Evolutionary conservation across 192 early-diverging fungal genomes (phyloP), one percentile per base, ranked within the genome.

Genomic region (Coemansia sp.): DNA sequence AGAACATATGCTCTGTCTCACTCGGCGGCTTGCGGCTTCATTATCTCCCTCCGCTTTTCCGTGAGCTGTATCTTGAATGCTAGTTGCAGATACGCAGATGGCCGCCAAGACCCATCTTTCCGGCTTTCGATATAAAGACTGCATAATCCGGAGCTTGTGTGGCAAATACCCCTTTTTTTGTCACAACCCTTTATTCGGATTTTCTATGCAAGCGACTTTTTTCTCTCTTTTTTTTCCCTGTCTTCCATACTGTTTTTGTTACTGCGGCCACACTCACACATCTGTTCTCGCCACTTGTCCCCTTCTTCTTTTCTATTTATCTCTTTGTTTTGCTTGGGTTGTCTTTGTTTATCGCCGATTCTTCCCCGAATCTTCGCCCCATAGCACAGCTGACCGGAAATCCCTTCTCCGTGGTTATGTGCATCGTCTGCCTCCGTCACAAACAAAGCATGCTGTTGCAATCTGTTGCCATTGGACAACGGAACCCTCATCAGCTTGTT

Each of bases 301-400:
- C 23, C 47, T 49, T 48, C 44, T 13, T 37, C 21, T 23, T 9
- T 18, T 52, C 50, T 21, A 21, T 21, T 53, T 41, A 15, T 16
- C 18, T 19, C 23, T 42, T 32, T 32, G 32, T 32, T 32, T 32
- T 32, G 32, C 32, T 32, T 32, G 32, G 32, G 32, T 2, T 32
- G 32, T 32, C 41, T 63, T 42, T 53, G 48, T 41, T 64, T 53
- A 41, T 53, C 41, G 38, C 13, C 19, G 49, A 61, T 38, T 15
- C 39, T 38, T 11, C 57, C 38, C 26, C 52, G 26, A 23, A 26
- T 21, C 52, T 8, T 21, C 52, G 0, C 4, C 0, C 32, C 15
- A 10, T 16, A 26, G 23, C 15, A 9, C 52, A 54, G 10, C 52
- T 54, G 21, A 54, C 52, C 21, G 21, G 32, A 32, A 16, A n/a